phyloP scores from a whole-genome alignment of 2,329 filamentous ascomycete genomes.

The Arthrobotrys conoides region DNA sequence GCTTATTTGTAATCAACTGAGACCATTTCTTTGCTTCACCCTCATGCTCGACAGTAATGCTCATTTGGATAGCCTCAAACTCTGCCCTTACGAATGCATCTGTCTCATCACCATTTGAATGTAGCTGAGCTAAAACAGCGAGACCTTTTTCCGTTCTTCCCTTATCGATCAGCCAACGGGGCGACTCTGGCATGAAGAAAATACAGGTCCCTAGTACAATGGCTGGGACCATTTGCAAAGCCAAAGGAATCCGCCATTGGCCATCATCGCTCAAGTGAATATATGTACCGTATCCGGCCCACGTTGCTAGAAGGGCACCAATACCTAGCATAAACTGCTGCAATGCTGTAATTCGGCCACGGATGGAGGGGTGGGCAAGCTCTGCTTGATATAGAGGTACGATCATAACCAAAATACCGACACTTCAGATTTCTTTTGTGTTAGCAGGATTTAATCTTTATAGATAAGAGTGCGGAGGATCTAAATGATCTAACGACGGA shows the following conservation, averaged over 20 bases:
- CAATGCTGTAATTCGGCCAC: conserved; percentile 80
- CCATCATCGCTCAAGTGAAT: conserved; percentile 69
- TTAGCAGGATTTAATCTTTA: neutral
- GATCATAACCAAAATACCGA: conserved; percentile 76
- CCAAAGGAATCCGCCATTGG: conserved; percentile 76
- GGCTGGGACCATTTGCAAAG: conserved; percentile 80
- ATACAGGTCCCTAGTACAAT: conserved; percentile 77
- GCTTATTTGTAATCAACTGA: conserved; percentile 77
- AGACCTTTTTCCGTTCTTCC: conserved; percentile 77
- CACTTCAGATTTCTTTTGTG: conserved; percentile 65
- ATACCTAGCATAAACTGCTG: conserved; percentile 89
- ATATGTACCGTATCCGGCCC: conserved; percentile 78
- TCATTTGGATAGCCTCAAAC: conserved; percentile 78
- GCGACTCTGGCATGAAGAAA: conserved; percentile 79
- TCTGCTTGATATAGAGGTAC: conserved; percentile 83
- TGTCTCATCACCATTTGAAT: conserved; percentile 76
- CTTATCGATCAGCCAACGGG: conserved; percentile 82
- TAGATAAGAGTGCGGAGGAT: neutral
- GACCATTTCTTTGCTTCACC: conserved; percentile 78
- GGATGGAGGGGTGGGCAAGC: conserved; percentile 81
- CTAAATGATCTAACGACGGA: neutral
- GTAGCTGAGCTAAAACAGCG: conserved; percentile 77
- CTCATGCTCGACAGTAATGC: conserved; percentile 77
- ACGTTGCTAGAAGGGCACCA: conserved; percentile 79
- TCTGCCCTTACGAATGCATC: conserved; percentile 81